Evolutionary conservation across 176 grass and related monocot species (phyloP).

Genomic region (Panicum miliaceum): DNA sequence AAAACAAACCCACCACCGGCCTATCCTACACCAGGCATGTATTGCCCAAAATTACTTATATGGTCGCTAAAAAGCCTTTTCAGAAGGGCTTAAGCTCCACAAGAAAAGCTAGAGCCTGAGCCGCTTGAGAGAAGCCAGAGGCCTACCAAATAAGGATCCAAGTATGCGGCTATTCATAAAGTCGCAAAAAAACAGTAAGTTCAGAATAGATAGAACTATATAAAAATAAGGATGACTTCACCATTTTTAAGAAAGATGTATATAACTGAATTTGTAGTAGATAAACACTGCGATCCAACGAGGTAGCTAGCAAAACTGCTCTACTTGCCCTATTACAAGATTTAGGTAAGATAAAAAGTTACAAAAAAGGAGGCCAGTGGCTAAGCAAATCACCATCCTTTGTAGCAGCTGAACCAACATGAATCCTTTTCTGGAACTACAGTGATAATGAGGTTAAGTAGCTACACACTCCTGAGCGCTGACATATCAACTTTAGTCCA

Average conservation of each 20-base stretch:
- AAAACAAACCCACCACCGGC: no score
- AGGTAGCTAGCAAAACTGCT: neutral
- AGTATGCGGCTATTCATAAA: no score
- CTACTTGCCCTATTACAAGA: conserved; percentile 27
- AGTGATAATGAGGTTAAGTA: neutral
- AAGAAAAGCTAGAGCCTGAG: no score
- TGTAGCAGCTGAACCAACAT: neutral
- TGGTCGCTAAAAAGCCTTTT: no score
- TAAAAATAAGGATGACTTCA: neutral
- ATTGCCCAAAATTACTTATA: no score
- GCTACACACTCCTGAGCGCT: neutral
- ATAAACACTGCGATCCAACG: neutral
- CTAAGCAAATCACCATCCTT: neutral
- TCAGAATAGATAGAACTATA: neutral
- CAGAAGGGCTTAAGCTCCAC: no score
- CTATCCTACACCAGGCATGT: no score
- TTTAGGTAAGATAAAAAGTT: neutral
- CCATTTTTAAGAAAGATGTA: neutral
- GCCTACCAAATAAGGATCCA: no score
- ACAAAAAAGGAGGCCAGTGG: neutral
- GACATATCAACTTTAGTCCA: neutral
- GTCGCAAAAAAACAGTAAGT: no score
- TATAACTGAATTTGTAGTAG: neutral
- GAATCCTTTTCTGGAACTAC: neutral
- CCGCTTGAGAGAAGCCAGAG: no score